Percentiles rank a stretch among this genome's conserved stretches.
These are phyloP conservation scores for Fusarium brevicatenulatum DNA, from an alignment of 2,329 filamentous ascomycete species.

Conservation along the genomic window DNA sequence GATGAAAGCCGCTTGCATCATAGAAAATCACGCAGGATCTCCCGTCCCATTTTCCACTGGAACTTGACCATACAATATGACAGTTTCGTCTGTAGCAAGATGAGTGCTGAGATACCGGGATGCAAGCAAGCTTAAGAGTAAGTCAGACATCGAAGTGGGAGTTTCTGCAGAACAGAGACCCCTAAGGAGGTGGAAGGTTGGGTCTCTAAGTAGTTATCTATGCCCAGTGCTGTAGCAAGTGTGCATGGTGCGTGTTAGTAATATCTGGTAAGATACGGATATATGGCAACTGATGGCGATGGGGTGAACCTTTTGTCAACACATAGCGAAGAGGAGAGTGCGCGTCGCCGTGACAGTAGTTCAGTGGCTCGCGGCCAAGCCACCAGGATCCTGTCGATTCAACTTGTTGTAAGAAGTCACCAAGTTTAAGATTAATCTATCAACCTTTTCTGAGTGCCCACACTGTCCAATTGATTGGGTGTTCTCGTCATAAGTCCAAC, in stretches of 20 bases:
- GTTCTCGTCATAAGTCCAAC: background rate
- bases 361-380: accelerated
- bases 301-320: background rate
- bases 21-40: no score
- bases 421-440: background rate
- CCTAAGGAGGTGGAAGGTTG: background rate
- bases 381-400: background rate
- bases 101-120: background rate
- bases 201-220: background rate
- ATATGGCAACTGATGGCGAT: background rate
- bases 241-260: background rate
- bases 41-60: background rate
- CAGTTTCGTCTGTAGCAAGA: background rate
- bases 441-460: no score
- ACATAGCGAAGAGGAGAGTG: background rate
- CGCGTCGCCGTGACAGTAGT: background rate
- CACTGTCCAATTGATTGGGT: accelerated
- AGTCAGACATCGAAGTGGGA: background rate
- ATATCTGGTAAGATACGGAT: background rate
- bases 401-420: background rate
- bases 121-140: background rate
- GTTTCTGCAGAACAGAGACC: background rate
- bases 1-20: no score
- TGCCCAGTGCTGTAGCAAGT: background rate
- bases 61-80: background rate